Percentiles rank a stretch among this genome's conserved stretches.
phyloP scores from a whole-genome alignment of 768 basidiomycete species.

The Vararia minispora region DNA sequence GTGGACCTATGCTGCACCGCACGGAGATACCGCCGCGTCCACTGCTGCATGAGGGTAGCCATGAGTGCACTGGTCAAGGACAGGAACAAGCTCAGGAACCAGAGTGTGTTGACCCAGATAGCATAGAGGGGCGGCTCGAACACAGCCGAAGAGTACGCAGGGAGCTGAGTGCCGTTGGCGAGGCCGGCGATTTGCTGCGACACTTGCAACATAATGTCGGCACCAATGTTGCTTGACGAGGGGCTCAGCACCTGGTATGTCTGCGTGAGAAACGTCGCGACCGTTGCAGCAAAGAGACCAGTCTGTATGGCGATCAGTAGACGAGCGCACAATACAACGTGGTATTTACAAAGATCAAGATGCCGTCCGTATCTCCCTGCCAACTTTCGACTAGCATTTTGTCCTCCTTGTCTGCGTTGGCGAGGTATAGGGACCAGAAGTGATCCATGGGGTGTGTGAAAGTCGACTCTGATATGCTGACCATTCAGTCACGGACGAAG shows the following conservation, averaged over 20 bases:
- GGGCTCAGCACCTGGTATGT: conserved; percentile 9
- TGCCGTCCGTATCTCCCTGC: conserved; percentile 8
- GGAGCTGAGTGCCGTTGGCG: neutral
- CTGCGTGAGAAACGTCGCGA: conserved; percentile 13
- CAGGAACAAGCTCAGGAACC: conserved; percentile 7
- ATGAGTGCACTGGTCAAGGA: conserved; percentile 6
- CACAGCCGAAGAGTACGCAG: neutral
- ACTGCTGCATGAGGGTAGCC: conserved; percentile 5
- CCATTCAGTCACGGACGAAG: no score
- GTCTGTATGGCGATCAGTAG: neutral
- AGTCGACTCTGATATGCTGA: no score
- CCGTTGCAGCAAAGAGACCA: conserved; percentile 13
- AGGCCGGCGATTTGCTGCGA: neutral
- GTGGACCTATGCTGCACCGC: no score
- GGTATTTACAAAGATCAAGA: conserved; percentile 12
- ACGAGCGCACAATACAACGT: neutral
- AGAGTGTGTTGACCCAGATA: conserved; percentile 4
- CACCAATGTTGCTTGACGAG: neutral
- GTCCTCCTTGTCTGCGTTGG: conserved; percentile 8
- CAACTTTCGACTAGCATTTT: conserved; percentile 7
- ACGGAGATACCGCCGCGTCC: conserved; percentile 6
- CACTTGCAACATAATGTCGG: conserved; percentile 2
- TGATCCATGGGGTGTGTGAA: no score
- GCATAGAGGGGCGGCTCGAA: conserved; percentile 2
- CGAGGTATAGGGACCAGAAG: conserved; percentile 7